Conservation (phyloP, 1,139 yeast genomes). For the Taphrina pruni region DNA sequence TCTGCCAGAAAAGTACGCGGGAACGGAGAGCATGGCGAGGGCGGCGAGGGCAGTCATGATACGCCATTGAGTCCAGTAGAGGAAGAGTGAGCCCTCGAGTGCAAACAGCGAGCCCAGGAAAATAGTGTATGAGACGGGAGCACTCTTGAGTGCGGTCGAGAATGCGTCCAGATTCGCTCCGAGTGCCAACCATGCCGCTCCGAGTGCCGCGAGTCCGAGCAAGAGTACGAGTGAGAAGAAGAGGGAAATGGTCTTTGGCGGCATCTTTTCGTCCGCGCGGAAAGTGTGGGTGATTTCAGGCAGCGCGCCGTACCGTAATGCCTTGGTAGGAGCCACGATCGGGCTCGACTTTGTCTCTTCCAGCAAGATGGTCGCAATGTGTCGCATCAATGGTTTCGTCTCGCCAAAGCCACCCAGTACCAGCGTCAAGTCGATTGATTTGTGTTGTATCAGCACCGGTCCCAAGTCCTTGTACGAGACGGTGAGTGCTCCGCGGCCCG, state of each 20-base stretch:
- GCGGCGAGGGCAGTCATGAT: slow-evolving; percentile 31
- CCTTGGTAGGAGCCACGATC: slow-evolving; percentile 7
- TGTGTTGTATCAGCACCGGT: slow-evolving; percentile 9
- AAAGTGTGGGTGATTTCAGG: slow-evolving; percentile 41
- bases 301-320: slow-evolving; percentile 16
- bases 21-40: slow-evolving; percentile 12
- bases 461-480: slow-evolving; percentile 22
- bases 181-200: slow-evolving; percentile 1
- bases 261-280: slow-evolving; percentile 19
- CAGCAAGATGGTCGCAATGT: slow-evolving; percentile 20
- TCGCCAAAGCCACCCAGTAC: slow-evolving; percentile 41
- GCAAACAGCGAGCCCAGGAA: slow-evolving; percentile 31
- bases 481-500: slow-evolving; percentile 27
- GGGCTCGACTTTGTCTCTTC: slow-evolving; percentile 2
- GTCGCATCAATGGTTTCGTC: slow-evolving; percentile 19
- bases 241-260: slow-evolving; percentile 22
- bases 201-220: slow-evolving; percentile 23
- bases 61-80: slow-evolving; percentile 40
- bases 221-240: slow-evolving; percentile 18
- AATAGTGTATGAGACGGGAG: slow-evolving; percentile 31
- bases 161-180: slow-evolving; percentile 25
- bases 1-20: slow-evolving; percentile 31
- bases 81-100: slow-evolving; percentile 23
- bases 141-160: slow-evolving; percentile 7
- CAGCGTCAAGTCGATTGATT: slow-evolving; percentile 34